A percentile compares a stretch with the other conserved stretches of the same genome.
These are phyloP conservation scores for Verticillium albo-atrum DNA, from an alignment of 2,329 filamentous ascomycete genomes.

Conservation along the genomic window DNA sequence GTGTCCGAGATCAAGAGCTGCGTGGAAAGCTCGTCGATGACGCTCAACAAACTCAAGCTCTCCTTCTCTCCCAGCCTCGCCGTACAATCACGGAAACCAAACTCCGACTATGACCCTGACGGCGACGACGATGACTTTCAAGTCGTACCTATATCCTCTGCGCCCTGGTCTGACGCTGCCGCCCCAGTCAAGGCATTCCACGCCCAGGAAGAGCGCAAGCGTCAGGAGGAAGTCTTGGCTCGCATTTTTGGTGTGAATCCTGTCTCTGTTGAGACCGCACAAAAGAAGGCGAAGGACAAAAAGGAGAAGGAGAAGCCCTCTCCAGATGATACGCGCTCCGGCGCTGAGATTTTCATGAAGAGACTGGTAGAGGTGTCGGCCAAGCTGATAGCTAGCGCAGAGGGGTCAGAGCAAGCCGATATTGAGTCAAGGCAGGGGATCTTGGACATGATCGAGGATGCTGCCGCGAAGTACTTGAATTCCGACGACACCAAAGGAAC, in stretches of 20 bases:
- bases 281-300: slow-evolving; percentile 20
- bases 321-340: slow-evolving; percentile 16
- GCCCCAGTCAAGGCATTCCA: slow-evolving; percentile 40
- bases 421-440: slow-evolving; percentile 37
- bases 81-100: slow-evolving; percentile 32
- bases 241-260: slow-evolving; percentile 49
- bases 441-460: slow-evolving; percentile 45
- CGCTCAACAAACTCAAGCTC: slow-evolving; percentile 49
- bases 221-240: slow-evolving; percentile 48
- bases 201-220: slow-evolving; percentile 49
- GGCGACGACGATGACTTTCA: slow-evolving; percentile 54
- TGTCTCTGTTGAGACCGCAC: slow-evolving; percentile 28
- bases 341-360: slow-evolving; percentile 28
- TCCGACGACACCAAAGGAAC: slow-evolving; percentile 23
- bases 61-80: slow-evolving; percentile 55
- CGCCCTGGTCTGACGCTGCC: slow-evolving; percentile 16
- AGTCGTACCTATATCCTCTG: slow-evolving; percentile 27
- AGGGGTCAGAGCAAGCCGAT: slow-evolving; percentile 16
- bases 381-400: slow-evolving; percentile 30
- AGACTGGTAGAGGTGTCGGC: slow-evolving; percentile 34
- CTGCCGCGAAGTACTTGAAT: slow-evolving; percentile 46
- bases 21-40: slow-evolving; percentile 48
- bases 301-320: slow-evolving; percentile 22
- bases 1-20: slow-evolving; percentile 52
- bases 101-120: slow-evolving; percentile 35